These are phyloP conservation scores for Smallanthus sonchifolius DNA, from an alignment of 129 eudicot genomes.

Conservation along the genomic window DNA sequence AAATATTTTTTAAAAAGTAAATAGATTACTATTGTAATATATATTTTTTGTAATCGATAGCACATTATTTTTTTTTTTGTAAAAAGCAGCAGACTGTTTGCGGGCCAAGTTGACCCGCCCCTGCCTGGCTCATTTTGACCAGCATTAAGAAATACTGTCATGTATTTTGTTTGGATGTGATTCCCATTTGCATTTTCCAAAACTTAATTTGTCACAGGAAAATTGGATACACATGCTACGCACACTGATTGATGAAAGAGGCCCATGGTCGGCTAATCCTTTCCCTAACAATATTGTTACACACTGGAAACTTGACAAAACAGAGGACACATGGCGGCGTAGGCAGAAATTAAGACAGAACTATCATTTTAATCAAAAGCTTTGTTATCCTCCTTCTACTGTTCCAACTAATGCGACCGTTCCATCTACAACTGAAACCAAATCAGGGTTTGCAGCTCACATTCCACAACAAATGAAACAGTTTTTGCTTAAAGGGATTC, in stretches of 20 bases:
- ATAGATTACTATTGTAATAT: neutral
- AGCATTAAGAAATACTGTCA: neutral
- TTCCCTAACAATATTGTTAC: slow-evolving; percentile 67
- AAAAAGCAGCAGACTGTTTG: neutral
- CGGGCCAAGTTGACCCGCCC: neutral
- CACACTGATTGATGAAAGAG: slow-evolving; percentile 90
- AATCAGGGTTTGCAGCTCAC: slow-evolving; percentile 60
- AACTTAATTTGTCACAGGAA: slow-evolving; percentile 52
- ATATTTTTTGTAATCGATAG: neutral
- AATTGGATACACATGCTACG: slow-evolving; percentile 92
- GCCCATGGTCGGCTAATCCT: slow-evolving; percentile 98
- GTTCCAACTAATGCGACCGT: slow-evolving; percentile 37
- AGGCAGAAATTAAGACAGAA: slow-evolving; percentile 83
- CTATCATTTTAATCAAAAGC: slow-evolving; percentile 87
- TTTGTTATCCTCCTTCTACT: slow-evolving; percentile 68
- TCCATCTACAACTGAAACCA: slow-evolving; percentile 47
- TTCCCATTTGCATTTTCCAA: slow-evolving; percentile 1
- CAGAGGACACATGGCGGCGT: slow-evolving; percentile 96
- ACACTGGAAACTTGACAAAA: slow-evolving; percentile 95
- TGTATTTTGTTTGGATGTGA: neutral
- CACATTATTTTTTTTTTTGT: neutral
- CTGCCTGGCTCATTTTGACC: neutral
- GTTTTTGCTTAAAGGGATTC: slow-evolving; percentile 82
- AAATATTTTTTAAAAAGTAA: neutral
- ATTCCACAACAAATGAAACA: slow-evolving; percentile 93